Evolutionary conservation across 805 yeast species (phyloP), one percentile per base, ranked within the genome.

Genomic region (Lipomyces orientalis): DNA sequence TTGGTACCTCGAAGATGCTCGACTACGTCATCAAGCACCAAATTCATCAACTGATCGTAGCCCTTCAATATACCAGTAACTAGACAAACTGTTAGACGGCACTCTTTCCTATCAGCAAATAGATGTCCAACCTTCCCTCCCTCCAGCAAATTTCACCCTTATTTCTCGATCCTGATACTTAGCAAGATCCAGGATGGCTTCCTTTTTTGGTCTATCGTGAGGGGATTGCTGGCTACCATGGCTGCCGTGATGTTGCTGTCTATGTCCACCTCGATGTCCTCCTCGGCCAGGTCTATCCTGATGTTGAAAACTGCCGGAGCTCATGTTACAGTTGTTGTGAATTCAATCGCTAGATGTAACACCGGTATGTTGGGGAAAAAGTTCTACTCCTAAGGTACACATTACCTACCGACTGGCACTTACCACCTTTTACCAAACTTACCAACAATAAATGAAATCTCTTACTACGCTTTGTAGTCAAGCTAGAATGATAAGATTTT

Each of bases 41-140:
- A 82, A 76, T 95, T 95, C 97, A 94, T 92, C 75, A 92, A 90
- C 78, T 93, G 97, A 78, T 95, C 99, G 78, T 90, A 93, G 43
- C 98, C 98, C 73, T 90, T 91, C 73, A 94, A 84, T 0, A 81
- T 80, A 46, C 99, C 99, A 19, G 83, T 82, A n/a, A 90, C 87
- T 75, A 68, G 70, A n/a, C n/a, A 14, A 12, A 14, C 14, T 8
- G 49, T 43, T 9, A 43, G 58, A 25, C 52, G 51, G 52, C 10
- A 8, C n/a, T 14, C 22, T 4, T 43, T 22, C 8, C 16, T 34
- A 10, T 14, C 14, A 65, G 10, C 37, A 19, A 19, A 19, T 37
- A 34, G 14, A 33, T 33, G 19, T 10, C 19, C 16, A 54, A 78
- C 80, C 79, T 73, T 88, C 88, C 75, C 98, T 86, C 6, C 97